Evolutionary conservation across 1,284 basidiomycete genomes (phyloP), one percentile per base, ranked within the genome.

Genomic region (Cutaneotrichosporon sp.): DNA sequence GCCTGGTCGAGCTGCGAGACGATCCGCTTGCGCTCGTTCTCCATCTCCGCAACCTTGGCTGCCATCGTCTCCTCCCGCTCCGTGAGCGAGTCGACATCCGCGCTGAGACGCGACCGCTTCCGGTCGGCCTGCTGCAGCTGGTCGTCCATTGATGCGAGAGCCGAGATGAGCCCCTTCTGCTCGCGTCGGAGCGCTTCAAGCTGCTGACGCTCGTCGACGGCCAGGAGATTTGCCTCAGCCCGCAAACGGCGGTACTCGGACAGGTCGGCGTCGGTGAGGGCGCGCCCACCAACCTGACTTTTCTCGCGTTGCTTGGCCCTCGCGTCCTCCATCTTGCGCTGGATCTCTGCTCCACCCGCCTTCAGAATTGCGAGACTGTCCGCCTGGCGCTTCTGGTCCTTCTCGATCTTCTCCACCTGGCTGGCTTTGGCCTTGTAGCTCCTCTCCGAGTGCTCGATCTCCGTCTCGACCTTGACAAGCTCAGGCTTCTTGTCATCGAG

Each of bases 401-500:
- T 83, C 46, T 78, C 70, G 0, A 92, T 81, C 50, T 85, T 82
- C 33, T 84, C 83, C 20, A 77, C 79, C 10, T 84, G 80, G 50
- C 81, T 80, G 46, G 78, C 74, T 0, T 87, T 85, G 63, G 88
- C 88, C 46, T 82, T 80, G 35, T 83, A 76, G 69, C 93, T 94
- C 41, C 87, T 82, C 41, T 82, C 79, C 0, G 87, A 84, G 68
- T 97, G 93, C 5, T 83, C 81, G 49, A 96, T 91, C 67, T 92
- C 89, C 10, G 90, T 86, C 53, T 94, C 87, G 27, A 87, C 78
- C 0, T 86, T 80, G 17, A 89, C 83, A 1, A 94, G 77, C 44
- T 88, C 86, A 2, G 91, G 90, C 74, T 82, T 83, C 89, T 88
- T 89, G 22, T 80, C 82, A 54, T 94, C 91, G n/a, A 89, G 75